Conservation (phyloP, 352 stramenopile genomes). For the Phytophthora pini region DNA sequence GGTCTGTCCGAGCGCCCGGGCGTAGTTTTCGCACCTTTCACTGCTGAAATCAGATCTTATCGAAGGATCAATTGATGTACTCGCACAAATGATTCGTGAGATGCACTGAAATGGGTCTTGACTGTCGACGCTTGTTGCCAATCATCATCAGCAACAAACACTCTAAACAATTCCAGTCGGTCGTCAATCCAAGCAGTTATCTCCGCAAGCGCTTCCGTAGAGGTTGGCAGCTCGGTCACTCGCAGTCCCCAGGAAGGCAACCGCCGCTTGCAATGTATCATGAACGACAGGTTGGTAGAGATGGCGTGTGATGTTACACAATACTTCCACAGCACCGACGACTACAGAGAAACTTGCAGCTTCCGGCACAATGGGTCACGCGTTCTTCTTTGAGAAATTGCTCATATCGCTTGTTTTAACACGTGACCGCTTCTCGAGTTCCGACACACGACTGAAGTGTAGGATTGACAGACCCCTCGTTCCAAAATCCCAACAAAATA, state of each 20-base stretch:
- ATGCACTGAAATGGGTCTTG: conserved; percentile 1
- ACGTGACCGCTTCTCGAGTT: neutral
- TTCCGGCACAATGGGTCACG: neutral
- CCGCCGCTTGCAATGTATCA: neutral
- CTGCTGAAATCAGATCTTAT: neutral
- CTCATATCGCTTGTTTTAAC: conserved; percentile 7
- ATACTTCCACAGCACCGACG: neutral
- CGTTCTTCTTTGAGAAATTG: conserved; percentile 27
- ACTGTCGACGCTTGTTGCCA: neutral
- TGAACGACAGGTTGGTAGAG: conserved; percentile 4
- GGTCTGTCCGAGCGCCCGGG: neutral
- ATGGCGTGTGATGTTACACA: conserved; percentile 2
- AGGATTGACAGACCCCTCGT: conserved; percentile 4
- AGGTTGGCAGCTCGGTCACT: conserved; percentile 8
- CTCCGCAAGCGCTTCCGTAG: neutral
- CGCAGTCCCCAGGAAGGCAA: neutral
- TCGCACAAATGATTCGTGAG: conserved; percentile 6
- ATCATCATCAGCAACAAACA: neutral
- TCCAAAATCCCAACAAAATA: conserved; percentile 18
- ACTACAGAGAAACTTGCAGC: neutral
- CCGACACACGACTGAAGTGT: conserved; percentile 2
- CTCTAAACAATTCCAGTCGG: conserved; percentile 11
- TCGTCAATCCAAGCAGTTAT: conserved; percentile 11
- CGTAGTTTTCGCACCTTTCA: neutral
- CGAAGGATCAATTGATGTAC: conserved; percentile 9